phyloP scores from a whole-genome alignment of 208 protist species.

The Wallacemonas rigidus region DNA sequence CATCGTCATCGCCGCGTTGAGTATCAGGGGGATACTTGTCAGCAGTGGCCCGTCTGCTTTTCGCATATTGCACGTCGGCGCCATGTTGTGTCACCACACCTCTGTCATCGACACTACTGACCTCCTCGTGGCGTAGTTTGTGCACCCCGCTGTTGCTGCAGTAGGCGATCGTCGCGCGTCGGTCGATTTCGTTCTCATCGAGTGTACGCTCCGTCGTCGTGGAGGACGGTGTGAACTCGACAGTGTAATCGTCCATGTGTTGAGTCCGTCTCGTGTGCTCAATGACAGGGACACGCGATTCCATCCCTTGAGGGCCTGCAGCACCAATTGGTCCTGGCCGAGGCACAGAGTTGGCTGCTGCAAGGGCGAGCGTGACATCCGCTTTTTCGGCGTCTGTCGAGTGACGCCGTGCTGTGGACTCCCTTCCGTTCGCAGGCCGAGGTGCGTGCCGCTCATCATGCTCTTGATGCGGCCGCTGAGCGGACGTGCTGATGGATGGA shows the following conservation, averaged over 20 bases:
- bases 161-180: background rate
- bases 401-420: too few relatives aligned
- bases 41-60: too few relatives aligned
- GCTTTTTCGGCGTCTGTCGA: background rate
- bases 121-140: slow-evolving; percentile 1
- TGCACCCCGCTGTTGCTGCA: background rate
- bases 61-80: too few relatives aligned
- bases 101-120: slow-evolving; percentile 1
- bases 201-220: slow-evolving; percentile 11
- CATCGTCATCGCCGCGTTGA: too few relatives aligned
- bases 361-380: background rate
- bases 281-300: background rate
- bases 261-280: background rate
- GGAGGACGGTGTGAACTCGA: slow-evolving; percentile 14
- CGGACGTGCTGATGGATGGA: too few relatives aligned
- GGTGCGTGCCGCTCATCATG: too few relatives aligned
- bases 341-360: slow-evolving; percentile 8
- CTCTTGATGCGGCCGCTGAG: too few relatives aligned
- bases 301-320: background rate
- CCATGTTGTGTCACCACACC: too few relatives aligned
- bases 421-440: too few relatives aligned
- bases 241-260: background rate
- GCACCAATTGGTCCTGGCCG: background rate
- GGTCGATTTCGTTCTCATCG: background rate
- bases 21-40: too few relatives aligned